Evolutionary conservation across 2,329 filamentous ascomycete genomes (phyloP).

Genomic region (Microsporum canis): DNA sequence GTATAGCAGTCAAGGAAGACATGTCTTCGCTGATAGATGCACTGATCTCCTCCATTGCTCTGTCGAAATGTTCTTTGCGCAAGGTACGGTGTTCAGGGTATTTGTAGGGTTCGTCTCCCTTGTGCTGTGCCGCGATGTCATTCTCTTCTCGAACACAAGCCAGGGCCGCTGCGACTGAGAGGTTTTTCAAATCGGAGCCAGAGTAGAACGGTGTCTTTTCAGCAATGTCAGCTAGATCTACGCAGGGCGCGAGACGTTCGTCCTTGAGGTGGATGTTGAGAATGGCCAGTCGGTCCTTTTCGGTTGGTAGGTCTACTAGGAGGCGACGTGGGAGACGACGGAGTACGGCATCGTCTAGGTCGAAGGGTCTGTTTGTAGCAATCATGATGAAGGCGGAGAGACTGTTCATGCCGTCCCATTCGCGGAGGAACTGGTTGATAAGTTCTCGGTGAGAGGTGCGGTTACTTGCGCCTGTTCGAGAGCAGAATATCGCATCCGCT

Average conservation of each 20-base stretch:
- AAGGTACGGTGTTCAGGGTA: constrained; percentile 62
- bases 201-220: constrained; percentile 39
- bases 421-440: constrained; percentile 91
- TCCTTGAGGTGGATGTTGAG: constrained; percentile 40
- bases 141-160: constrained; percentile 40
- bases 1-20: constrained; percentile 70
- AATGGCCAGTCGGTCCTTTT: constrained; percentile 37
- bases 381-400: constrained; percentile 94
- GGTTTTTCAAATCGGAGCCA: constrained; percentile 43
- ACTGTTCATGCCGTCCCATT: constrained; percentile 87
- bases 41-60: constrained; percentile 75
- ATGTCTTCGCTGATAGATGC: constrained; percentile 93
- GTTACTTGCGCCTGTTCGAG: constrained; percentile 52
- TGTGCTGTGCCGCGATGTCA: constrained; percentile 27
- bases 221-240: constrained; percentile 35
- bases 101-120: constrained; percentile 37
- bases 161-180: constrained; percentile 41
- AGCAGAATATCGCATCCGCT: constrained; percentile 81
- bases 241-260: constrained; percentile 33
- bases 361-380: constrained; percentile 88
- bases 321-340: constrained; percentile 41
- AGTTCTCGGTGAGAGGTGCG: constrained; percentile 70
- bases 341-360: constrained; percentile 58
- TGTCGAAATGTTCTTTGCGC: constrained; percentile 62
- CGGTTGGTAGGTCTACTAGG: constrained; percentile 39